These are phyloP conservation scores for Coemansia sp. DNA, from an alignment of 192 early-diverging fungal genomes.

Conservation along the genomic window DNA sequence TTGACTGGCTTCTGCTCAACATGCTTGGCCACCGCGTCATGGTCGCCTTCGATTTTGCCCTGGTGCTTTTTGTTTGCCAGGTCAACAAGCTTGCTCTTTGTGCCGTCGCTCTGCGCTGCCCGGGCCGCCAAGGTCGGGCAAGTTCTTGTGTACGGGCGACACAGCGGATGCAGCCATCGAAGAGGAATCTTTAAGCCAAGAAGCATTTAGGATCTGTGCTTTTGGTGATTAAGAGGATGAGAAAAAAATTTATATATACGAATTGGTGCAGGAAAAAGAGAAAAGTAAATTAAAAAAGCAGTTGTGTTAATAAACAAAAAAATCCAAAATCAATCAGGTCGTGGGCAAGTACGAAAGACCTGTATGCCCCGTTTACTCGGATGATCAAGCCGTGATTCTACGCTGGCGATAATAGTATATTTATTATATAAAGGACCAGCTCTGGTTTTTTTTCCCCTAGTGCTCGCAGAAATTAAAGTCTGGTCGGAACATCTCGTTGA, in stretches of 20 bases:
- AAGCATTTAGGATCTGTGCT: neutral
- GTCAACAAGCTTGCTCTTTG: constrained; percentile 1
- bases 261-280: no score
- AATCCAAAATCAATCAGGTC: no score
- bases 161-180: neutral
- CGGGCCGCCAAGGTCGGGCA: neutral
- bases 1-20: constrained; percentile 6
- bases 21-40: constrained; percentile 9
- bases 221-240: neutral
- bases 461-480: no score
- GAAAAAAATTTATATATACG: neutral
- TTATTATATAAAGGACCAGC: no score
- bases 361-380: no score
- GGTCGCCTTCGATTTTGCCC: constrained; percentile 10
- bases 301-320: no score
- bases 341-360: no score
- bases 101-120: neutral
- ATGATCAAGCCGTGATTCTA: no score
- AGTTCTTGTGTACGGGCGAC: neutral
- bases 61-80: constrained; percentile 3
- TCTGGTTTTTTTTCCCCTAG: no score
- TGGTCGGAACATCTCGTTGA: no score
- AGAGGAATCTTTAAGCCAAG: neutral
- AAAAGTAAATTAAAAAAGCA: no score
- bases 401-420: no score